These are phyloP conservation scores for Filosporella fistucella DNA, from an alignment of 495 filamentous ascomycete genomes.

Conservation along the genomic window DNA sequence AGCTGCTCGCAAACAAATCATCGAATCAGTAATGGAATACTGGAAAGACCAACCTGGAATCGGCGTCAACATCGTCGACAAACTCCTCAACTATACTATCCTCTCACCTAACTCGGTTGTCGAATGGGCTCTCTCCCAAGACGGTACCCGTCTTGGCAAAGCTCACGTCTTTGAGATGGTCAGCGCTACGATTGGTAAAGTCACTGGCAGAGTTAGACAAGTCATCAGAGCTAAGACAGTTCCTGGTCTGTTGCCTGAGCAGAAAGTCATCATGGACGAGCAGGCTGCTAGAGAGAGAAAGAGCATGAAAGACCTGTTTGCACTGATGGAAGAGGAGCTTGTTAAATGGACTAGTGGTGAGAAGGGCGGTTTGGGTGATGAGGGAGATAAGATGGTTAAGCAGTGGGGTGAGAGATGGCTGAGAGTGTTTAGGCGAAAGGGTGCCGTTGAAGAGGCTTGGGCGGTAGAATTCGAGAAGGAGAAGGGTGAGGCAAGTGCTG, in stretches of 20 bases:
- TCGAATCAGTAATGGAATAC: slow-evolving; percentile 84
- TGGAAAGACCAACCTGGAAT: slow-evolving; percentile 92
- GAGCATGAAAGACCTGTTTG: slow-evolving; percentile 75
- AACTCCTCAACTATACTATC: slow-evolving; percentile 95
- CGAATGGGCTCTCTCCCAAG: slow-evolving; percentile 76
- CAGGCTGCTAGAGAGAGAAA: slow-evolving; percentile 59
- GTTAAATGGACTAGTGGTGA: slow-evolving; percentile 65
- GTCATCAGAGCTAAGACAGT: slow-evolving; percentile 60
- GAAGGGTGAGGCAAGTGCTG: slow-evolving; percentile 8
- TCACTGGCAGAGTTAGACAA: slow-evolving; percentile 83
- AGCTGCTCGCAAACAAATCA: slow-evolving; percentile 77
- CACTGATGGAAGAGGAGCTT: slow-evolving; percentile 74
- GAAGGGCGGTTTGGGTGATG: slow-evolving; percentile 64
- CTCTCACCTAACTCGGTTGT: slow-evolving; percentile 77
- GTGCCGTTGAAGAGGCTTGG: slow-evolving; percentile 76
- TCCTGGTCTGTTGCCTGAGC: slow-evolving; percentile 47
- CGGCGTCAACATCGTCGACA: slow-evolving; percentile 91
- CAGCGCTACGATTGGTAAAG: slow-evolving; percentile 81
- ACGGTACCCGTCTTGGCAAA: slow-evolving; percentile 58
- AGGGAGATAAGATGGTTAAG: slow-evolving; percentile 56
- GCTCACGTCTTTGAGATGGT: slow-evolving; percentile 86
- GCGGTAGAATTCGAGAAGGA: slow-evolving; percentile 36
- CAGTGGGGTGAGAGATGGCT: slow-evolving; percentile 86
- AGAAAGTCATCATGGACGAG: slow-evolving; percentile 40
- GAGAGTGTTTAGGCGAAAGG: slow-evolving; percentile 75